Conservation (phyloP, 179 eudicot species). For the Silene noctiflora region DNA sequence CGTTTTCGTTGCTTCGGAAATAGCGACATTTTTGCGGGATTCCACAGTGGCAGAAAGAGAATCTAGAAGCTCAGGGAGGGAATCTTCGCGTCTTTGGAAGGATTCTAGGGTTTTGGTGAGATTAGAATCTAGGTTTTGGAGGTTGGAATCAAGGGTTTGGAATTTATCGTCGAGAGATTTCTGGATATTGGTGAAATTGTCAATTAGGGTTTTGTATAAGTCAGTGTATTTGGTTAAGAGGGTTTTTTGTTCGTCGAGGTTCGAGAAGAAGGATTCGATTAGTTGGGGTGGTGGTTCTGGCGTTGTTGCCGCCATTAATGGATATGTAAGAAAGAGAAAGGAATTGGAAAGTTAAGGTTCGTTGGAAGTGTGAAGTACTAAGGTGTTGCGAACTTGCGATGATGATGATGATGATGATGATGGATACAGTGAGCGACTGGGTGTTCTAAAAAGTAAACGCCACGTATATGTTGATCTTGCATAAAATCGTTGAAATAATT, state of each 20-base stretch:
- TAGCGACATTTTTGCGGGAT: constrained; percentile 25
- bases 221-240: constrained; percentile 34
- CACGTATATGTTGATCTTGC: too few species aligned
- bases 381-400: too few species aligned
- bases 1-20: constrained; percentile 30
- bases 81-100: constrained; percentile 35
- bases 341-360: background rate
- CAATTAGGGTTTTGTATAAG: constrained; percentile 46
- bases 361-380: background rate
- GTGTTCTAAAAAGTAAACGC: too few species aligned
- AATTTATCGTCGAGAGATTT: constrained; percentile 26
- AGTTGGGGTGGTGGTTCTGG: background rate
- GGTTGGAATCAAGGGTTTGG: constrained; percentile 36
- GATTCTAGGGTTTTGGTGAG: constrained; percentile 23
- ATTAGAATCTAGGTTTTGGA: constrained; percentile 32
- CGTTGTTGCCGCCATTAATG: constrained; percentile 30
- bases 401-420: too few species aligned
- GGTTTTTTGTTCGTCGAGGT: constrained; percentile 40
- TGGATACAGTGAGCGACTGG: too few species aligned
- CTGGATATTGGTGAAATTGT: constrained; percentile 37
- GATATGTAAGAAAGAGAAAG: background rate
- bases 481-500: too few species aligned
- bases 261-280: constrained; percentile 32
- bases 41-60: constrained; percentile 29
- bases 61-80: constrained; percentile 29